Base-by-base conservation (phyloP, 371 early-diverging fungal genomes). In the Mortierella sp. region DNA sequence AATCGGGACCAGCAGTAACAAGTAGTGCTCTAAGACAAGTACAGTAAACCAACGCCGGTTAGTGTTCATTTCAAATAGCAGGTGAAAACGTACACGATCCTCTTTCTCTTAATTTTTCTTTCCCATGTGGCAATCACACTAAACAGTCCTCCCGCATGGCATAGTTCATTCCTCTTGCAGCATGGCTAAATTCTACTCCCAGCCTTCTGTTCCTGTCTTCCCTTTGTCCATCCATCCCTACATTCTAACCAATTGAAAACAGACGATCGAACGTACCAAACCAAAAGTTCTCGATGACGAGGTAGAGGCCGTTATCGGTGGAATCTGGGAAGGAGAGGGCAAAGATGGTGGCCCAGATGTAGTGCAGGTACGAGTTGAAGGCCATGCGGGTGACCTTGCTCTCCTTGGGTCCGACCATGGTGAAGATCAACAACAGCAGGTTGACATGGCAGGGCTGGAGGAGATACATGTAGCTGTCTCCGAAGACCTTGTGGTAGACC, bases 371-470 rank as follows among this genome's bases (percentile, higher is more conserved):
- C 24, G 90, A 84, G 74, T 93, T 93, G 82, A 91, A 91, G 1
- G 89, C 74, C 47, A 91, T 68, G 29, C 86, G 85, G 7, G 90
- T 86, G 11, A 86, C 47, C 10, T 88, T 86, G n/a, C 76, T 73
- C 44, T 88, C 88, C 43, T 80, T 73, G 22, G 89, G 87, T 64
- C 79, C 86, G 61, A 79, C 71, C 87, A 92, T 85, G 26, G 87
- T 87, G 34, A 88, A 73, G 71, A 90, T 87, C 48, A 93, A 67
- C 24, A 91, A 47, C 50, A 90, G 70, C 13, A 89, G 77, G 64
- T 88, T 90, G 86, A 93, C 87, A 79, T 93, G 93, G 75, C 93
- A 93, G 9, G 93, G 93, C 68, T 93, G 93, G 11, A 93, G 88
- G 84, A 93, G 76, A 40, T 83, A 83, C 79, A 83, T 66, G 58